A percentile compares a stretch with the other conserved stretches of the same genome.
Conservation (phyloP, 2,329 filamentous ascomycete genomes). For the Pestalotiopsis sp. region DNA sequence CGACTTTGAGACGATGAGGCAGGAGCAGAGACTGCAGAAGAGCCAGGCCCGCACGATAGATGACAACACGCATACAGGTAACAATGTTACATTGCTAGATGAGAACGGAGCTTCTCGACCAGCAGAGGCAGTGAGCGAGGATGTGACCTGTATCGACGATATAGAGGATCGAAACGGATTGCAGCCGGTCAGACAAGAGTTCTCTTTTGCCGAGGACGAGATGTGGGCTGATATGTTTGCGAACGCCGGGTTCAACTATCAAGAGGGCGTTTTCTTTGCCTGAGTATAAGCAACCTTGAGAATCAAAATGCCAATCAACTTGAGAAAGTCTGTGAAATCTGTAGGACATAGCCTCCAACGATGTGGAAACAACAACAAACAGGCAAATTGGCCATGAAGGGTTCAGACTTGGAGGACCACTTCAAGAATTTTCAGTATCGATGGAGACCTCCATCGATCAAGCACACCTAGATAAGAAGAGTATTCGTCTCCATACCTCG, state of each 20-base stretch:
- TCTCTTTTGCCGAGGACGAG: not conserved
- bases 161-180: not conserved
- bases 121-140: not conserved
- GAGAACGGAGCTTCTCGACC: not conserved
- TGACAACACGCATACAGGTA: not conserved
- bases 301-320: not conserved
- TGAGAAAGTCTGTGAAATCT: not conserved
- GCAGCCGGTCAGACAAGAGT: not conserved
- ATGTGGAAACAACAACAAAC: not conserved
- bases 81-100: not conserved
- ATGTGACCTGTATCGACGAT: too few species aligned
- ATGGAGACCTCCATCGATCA: not conserved
- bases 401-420: not conserved
- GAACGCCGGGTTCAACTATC: not conserved
- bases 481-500: not conserved
- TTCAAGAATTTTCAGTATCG: not conserved
- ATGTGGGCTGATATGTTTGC: slow-evolving; percentile 8
- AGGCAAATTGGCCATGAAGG: not conserved
- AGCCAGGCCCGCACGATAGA: not conserved
- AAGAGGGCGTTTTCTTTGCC: not conserved
- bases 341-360: not conserved
- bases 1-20: not conserved
- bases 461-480: not conserved
- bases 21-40: not conserved
- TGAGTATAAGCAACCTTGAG: not conserved